Base-by-base conservation (phyloP, 176 grass and related monocot species). In the Calamus simplicifolius region DNA sequence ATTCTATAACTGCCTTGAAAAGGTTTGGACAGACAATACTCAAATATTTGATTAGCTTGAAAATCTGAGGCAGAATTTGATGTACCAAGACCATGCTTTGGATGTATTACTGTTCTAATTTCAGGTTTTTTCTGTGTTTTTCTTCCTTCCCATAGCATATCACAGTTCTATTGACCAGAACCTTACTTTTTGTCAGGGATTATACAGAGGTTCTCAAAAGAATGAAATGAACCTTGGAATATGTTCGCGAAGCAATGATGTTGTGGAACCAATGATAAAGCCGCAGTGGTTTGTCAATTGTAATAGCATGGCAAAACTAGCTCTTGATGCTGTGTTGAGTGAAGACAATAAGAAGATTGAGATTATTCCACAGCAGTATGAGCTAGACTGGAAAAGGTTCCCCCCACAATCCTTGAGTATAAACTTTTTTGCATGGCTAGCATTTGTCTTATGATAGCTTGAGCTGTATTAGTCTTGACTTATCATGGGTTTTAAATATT, bases 201-300 rank as follows among this genome's bases (percentile, higher is more conserved):
- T 95, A 16, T 95, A 95, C 53, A 89, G 81, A 77, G 86, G 73
- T 52, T 77, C 82, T 52, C 78, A 86, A 69, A 95, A 89, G 69
- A 95, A 95, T 23, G 86, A 89, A 95, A 95, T 95, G 90, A 89
- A 56, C 25, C 77, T 95, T 70, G 90, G 90, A 14, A 53, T 81
- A 65, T 95, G 90, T 81, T 95, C 90, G 49, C 86, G 90, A 75
- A 86, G 58, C 76, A 81, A 79, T 73, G 90, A 95, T 68, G 80
- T 95, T 18, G 74, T 95, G 25, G 86, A 95, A 58, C 86, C 90
- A 25, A 86, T 86, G 82, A 64, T 95, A 67, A 95, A 86, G 56
- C 82, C 86, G 23, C 90, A 95, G 54, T 95, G 90, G 82, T 89
- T 89, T 79, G 86, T 95, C 67, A 78, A 76, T 67, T 95, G 90